These are phyloP conservation scores for Microbotryum lychnidis-dioicae DNA, from an alignment of 1,284 basidiomycete species.

Conservation along the genomic window DNA sequence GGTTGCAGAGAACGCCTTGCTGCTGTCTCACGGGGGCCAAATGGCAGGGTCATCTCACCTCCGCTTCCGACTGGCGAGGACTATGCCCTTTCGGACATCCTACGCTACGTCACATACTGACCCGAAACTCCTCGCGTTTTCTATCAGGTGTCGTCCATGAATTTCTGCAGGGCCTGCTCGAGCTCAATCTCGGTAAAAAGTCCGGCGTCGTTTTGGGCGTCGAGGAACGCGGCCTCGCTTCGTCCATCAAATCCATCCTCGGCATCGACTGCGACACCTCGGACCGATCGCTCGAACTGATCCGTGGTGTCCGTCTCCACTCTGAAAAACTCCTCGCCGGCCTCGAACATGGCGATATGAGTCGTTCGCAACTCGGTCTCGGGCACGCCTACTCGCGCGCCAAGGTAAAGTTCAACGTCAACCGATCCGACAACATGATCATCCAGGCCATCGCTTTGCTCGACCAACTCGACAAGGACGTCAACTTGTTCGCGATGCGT, in stretches of 20 bases:
- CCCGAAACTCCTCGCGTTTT: too few relatives aligned
- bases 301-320: constrained; percentile 88
- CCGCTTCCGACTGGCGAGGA: too few relatives aligned
- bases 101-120: too few relatives aligned
- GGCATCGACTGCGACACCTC: constrained; percentile 77
- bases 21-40: too few relatives aligned
- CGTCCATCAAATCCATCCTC: constrained; percentile 69
- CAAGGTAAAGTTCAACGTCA: constrained; percentile 99
- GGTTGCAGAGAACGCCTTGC: too few relatives aligned
- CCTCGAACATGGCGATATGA: constrained; percentile 79
- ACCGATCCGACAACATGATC: constrained; percentile 99
- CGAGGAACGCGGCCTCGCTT: constrained; percentile 68
- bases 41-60: too few relatives aligned
- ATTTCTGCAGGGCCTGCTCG: constrained; percentile 75
- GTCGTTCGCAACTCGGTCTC: constrained; percentile 88
- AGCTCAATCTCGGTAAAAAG: constrained; percentile 82
- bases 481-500: constrained; percentile 98
- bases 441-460: constrained; percentile 98
- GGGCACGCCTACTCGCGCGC: constrained; percentile 97
- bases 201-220: constrained; percentile 72
- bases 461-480: constrained; percentile 99
- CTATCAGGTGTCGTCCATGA: constrained; percentile 71
- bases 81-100: too few relatives aligned
- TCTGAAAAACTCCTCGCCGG: constrained; percentile 80
- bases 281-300: constrained; percentile 77